Evolutionary conservation across 2,329 filamentous ascomycete species (phyloP).

Genomic region (Hypoxylon sp.): DNA sequence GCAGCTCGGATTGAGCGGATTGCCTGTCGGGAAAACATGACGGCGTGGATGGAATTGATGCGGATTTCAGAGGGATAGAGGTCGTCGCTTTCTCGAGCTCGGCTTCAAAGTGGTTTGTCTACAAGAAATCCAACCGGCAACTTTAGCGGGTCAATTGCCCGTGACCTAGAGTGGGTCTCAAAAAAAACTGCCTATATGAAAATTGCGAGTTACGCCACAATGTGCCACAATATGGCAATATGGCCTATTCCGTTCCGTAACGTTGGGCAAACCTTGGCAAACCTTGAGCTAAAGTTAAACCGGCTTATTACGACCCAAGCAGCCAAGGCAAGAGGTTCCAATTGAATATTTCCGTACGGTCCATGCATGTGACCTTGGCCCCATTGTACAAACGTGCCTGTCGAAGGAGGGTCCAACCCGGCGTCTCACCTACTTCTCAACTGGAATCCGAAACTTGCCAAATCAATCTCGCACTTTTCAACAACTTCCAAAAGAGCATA

Average conservation of each 20-base stretch:
- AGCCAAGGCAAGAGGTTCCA: not conserved
- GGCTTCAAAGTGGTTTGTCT: slow-evolving; percentile 49
- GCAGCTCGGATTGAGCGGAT: slow-evolving; percentile 70
- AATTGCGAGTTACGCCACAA: slow-evolving; percentile 36
- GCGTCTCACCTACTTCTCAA: slow-evolving; percentile 5
- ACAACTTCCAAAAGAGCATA: slow-evolving; percentile 22
- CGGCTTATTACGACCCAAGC: not conserved
- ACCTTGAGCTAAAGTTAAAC: not conserved
- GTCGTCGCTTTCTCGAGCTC: slow-evolving; percentile 47
- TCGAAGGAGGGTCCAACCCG: slow-evolving; percentile 2
- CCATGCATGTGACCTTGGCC: slow-evolving; percentile 3
- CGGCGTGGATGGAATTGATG: slow-evolving; percentile 49
- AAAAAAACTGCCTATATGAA: not conserved
- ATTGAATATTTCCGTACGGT: slow-evolving; percentile 2
- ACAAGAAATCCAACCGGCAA: slow-evolving; percentile 50
- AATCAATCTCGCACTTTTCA: slow-evolving; percentile 25
- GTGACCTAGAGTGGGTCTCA: slow-evolving; percentile 23
- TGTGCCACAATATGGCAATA: slow-evolving; percentile 17
- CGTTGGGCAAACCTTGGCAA: not conserved
- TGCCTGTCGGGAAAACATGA: slow-evolving; percentile 74
- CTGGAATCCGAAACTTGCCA: slow-evolving; percentile 12
- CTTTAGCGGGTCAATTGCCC: slow-evolving; percentile 46
- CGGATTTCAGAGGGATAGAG: slow-evolving; percentile 45
- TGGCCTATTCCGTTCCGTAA: not conserved
- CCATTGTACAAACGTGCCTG: slow-evolving; percentile 1